These are phyloP conservation scores for Entomortierella beljakovae DNA, from an alignment of 192 early-diverging fungal genomes.

Conservation along the genomic window DNA sequence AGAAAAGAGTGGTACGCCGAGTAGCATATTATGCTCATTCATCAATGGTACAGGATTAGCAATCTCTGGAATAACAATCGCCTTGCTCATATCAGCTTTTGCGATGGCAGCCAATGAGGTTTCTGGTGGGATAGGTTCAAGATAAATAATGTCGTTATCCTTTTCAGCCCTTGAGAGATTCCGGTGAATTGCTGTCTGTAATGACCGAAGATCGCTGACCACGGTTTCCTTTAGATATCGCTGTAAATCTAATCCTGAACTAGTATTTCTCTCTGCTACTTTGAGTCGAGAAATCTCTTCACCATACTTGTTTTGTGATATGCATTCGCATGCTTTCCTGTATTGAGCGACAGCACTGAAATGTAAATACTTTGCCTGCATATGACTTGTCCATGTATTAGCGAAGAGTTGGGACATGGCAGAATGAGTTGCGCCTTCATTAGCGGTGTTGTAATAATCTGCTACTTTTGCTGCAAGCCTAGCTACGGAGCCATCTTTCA, in stretches of 20 bases:
- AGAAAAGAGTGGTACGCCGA: conserved; percentile 83
- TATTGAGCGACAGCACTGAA: conserved; percentile 84
- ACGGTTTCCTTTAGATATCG: conserved; percentile 52
- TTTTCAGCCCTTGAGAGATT: conserved; percentile 76
- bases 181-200: conserved; percentile 59
- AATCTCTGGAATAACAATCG: conserved; percentile 65
- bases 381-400: conserved; percentile 71
- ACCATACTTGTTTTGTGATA: conserved; percentile 81
- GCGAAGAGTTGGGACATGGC: conserved; percentile 62
- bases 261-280: conserved; percentile 60
- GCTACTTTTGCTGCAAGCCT: conserved; percentile 81
- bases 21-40: conserved; percentile 59
- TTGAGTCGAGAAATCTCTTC: conserved; percentile 87
- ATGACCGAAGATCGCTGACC: conserved; percentile 57
- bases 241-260: conserved; percentile 53
- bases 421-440: conserved; percentile 72
- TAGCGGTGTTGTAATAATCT: conserved; percentile 76
- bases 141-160: conserved; percentile 94
- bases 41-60: conserved; percentile 77
- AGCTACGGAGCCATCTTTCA: conserved; percentile 83
- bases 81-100: conserved; percentile 79
- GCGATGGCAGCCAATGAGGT: conserved; percentile 70
- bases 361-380: conserved; percentile 80
- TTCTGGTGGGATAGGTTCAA: conserved; percentile 77
- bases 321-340: conserved; percentile 79